Evolutionary conservation across 2,329 filamentous ascomycete species (phyloP).

Genomic region (Fusarium sp.): DNA sequence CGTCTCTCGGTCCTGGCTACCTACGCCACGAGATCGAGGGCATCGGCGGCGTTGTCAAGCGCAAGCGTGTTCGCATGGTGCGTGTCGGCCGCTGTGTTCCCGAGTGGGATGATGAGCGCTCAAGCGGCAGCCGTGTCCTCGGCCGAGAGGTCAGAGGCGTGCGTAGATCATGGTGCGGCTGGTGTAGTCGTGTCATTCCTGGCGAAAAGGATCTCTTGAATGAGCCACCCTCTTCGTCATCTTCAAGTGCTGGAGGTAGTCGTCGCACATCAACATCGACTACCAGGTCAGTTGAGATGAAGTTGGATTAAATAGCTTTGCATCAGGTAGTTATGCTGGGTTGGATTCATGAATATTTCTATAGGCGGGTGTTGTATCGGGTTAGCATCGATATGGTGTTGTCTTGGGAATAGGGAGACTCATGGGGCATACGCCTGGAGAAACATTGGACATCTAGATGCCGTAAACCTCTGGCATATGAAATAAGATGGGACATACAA

Average conservation of each 20-base stretch:
- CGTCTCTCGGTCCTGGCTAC: conserved; percentile 77
- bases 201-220: conserved; percentile 60
- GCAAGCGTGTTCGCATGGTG: conserved; percentile 86
- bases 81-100: conserved; percentile 86
- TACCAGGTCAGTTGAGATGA: conserved; percentile 31
- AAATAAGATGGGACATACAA: background rate
- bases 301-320: conserved; percentile 11
- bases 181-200: conserved; percentile 84
- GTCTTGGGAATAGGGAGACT: background rate
- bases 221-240: conserved; percentile 44
- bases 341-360: background rate
- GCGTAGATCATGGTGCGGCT: conserved; percentile 88
- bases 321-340: conserved; percentile 3
- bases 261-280: conserved; percentile 45
- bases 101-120: conserved; percentile 84
- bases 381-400: conserved; percentile 1
- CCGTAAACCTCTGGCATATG: conserved; percentile 4
- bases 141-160: conserved; percentile 76
- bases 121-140: conserved; percentile 71
- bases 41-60: conserved; percentile 88
- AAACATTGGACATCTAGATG: conserved; percentile 1
- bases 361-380: background rate
- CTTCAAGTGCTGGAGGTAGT: conserved; percentile 41
- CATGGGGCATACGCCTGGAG: background rate
- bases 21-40: conserved; percentile 90